Base-by-base conservation (phyloP, 345 rosid species). In the Salix arbutifolia region DNA sequence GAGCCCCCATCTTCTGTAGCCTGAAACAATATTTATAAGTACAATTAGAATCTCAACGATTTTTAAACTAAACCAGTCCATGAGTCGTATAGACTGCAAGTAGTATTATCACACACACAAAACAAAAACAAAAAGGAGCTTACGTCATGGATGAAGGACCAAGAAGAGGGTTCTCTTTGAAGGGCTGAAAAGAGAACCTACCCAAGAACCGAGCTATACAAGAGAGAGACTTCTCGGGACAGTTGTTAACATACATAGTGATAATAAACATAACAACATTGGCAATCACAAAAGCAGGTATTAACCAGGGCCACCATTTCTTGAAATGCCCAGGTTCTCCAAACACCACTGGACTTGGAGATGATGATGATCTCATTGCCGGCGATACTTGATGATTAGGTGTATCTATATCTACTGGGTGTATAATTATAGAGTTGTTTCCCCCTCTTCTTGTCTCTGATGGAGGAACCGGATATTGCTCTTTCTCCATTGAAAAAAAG, bases 101-200 rank as follows among this genome's bases (percentile, higher is more conserved):
- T 28, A 72, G 10, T 42, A 2, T 6, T 53, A 6, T 6, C 50
- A 65, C 2, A 10, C 28, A 37, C 40, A 21, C 2, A 1, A 26
- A 21, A 31, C 33, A 5, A 10, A 58, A 18, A 33, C 8, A 14
- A 46, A 28, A 13, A 37, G 23, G 60, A 56, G 73, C 89, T 85
- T 84, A 91, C 97, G 99, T 83, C 38, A 78, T 70, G 48, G 97
- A 87, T 6, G 99, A 90, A 82, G 97, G 99, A 76, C 99, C 99
- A 11, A 95, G 88, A 80, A 95, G 97, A 73, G 97, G 99, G 74
- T 95, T 95, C 83, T 95, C 99, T 72, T 88, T 87, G 9, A 90
- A 86, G 70, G 87, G 89, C 90, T 95, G 97, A 79, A 95, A 95
- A 31, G 97, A 90, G 91, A 95, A 87, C 23, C 97, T 80, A 44